These are phyloP conservation scores for Colletotrichum agaves DNA, from an alignment of 2,329 filamentous ascomycete species.

Conservation along the genomic window DNA sequence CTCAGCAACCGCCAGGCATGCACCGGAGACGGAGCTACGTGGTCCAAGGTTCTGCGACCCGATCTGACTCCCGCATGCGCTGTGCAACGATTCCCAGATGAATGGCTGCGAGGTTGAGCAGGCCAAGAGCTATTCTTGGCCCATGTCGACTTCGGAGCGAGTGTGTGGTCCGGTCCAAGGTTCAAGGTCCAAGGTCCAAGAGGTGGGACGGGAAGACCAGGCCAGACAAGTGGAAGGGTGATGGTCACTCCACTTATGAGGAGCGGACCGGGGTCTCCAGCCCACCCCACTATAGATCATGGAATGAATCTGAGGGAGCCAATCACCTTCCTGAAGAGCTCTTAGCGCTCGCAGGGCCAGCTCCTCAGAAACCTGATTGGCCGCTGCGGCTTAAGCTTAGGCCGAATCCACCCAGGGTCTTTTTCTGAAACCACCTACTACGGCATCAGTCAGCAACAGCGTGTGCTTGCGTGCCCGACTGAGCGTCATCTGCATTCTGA, in stretches of 20 bases:
- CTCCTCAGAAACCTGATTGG: slow-evolving; percentile 49
- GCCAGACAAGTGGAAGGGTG: slow-evolving; percentile 10
- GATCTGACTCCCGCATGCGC: slow-evolving; percentile 37
- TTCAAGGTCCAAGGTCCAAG: too few species aligned
- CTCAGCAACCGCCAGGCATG: slow-evolving; percentile 35
- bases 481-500: slow-evolving; percentile 9
- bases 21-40: slow-evolving; percentile 13
- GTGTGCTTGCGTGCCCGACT: slow-evolving; percentile 10
- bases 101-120: slow-evolving; percentile 19
- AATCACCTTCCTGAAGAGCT: slow-evolving; percentile 41
- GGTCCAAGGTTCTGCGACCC: slow-evolving; percentile 36
- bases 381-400: slow-evolving; percentile 43
- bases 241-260: slow-evolving; percentile 7
- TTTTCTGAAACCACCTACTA: slow-evolving; percentile 41
- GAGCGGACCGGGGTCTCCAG: neutral
- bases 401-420: slow-evolving; percentile 47
- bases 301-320: slow-evolving; percentile 41
- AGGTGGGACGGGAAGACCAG: slow-evolving; percentile 33
- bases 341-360: slow-evolving; percentile 43
- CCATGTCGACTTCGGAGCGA: slow-evolving; percentile 10
- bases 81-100: slow-evolving; percentile 30
- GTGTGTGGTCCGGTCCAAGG: slow-evolving; percentile 10
- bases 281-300: slow-evolving; percentile 4
- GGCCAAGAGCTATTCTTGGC: slow-evolving; percentile 36
- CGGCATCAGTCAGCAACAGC: slow-evolving; percentile 26